Conservation (phyloP, 1,139 yeast species). For the Pneumocystis carinii region DNA sequence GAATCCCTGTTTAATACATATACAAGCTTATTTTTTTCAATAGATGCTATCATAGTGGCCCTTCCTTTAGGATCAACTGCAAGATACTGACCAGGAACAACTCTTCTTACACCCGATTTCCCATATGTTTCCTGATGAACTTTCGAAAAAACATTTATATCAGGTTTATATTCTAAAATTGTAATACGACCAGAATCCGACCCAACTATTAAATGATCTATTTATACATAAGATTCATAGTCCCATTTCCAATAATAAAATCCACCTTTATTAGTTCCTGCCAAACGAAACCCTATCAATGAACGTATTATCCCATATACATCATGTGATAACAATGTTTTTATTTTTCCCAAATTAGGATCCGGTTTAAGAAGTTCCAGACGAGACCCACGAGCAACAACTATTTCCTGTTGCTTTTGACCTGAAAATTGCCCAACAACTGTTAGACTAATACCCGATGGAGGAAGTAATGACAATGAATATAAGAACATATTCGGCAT, state of each 20-base stretch:
- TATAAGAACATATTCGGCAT: constrained; percentile 36
- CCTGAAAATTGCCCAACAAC: constrained; percentile 58
- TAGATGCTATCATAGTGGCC: constrained; percentile 53
- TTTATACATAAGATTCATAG: constrained; percentile 10
- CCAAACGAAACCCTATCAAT: constrained; percentile 36
- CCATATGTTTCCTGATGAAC: constrained; percentile 52
- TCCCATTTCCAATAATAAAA: not conserved
- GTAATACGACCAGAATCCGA: constrained; percentile 71
- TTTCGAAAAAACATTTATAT: constrained; percentile 32
- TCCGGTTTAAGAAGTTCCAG: constrained; percentile 42
- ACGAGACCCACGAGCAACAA: constrained; percentile 44
- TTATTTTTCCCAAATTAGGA: constrained; percentile 41
- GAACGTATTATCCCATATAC: constrained; percentile 47
- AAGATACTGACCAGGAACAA: constrained; percentile 65
- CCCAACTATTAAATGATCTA: constrained; percentile 50
- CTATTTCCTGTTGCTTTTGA: constrained; percentile 40
- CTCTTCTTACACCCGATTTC: constrained; percentile 60
- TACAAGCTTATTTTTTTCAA: constrained; percentile 58
- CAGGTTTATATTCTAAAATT: constrained; percentile 36
- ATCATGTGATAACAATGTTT: constrained; percentile 31
- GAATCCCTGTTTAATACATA: constrained; percentile 41
- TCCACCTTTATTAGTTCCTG: constrained; percentile 28
- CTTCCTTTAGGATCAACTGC: constrained; percentile 60
- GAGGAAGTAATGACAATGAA: constrained; percentile 47
- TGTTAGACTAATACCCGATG: constrained; percentile 39